These are phyloP conservation scores for Candida adriatica DNA, from an alignment of 805 yeast species.

Conservation along the genomic window DNA sequence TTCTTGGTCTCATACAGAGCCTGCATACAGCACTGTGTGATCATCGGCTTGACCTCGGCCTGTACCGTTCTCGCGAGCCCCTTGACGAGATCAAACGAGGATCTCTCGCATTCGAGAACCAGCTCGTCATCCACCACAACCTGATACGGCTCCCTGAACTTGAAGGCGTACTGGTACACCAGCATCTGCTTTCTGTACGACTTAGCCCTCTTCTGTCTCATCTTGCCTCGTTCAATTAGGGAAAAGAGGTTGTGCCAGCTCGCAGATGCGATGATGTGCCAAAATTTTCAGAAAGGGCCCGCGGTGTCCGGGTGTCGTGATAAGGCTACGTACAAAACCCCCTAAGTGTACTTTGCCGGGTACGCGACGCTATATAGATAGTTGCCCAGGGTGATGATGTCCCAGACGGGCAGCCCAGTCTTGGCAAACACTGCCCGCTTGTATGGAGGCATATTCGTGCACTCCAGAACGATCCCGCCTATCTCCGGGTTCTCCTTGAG, in stretches of 20 bases:
- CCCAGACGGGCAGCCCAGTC: constrained; percentile 26
- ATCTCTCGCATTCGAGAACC: constrained; percentile 54
- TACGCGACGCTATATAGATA: constrained; percentile 9
- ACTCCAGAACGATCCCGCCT: constrained; percentile 28
- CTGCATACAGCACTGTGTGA: constrained; percentile 93
- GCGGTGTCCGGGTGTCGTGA: too few species aligned
- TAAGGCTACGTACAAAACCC: too few species aligned
- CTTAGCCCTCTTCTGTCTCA: constrained; percentile 97
- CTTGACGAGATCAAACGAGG: constrained; percentile 73
- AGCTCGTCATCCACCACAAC: constrained; percentile 79
- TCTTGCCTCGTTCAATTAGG: constrained; percentile 21
- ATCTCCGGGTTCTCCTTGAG: constrained; percentile 18
- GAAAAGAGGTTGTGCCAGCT: too few species aligned
- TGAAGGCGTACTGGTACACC: constrained; percentile 76
- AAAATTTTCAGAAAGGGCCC: too few species aligned
- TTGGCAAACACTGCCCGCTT: constrained; percentile 23
- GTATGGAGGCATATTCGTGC: constrained; percentile 30
- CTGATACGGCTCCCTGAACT: constrained; percentile 92
- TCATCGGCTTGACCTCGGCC: constrained; percentile 80
- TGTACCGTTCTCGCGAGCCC: constrained; percentile 79
- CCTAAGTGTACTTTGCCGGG: constrained; percentile 3
- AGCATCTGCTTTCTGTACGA: constrained; percentile 90
- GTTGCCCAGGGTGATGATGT: constrained; percentile 24
- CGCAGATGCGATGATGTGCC: too few species aligned
- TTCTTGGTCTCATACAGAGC: constrained; percentile 66